Evolutionary conservation across 176 grass and related monocot genomes (phyloP).

Genomic region (Zoysia pacifica): DNA sequence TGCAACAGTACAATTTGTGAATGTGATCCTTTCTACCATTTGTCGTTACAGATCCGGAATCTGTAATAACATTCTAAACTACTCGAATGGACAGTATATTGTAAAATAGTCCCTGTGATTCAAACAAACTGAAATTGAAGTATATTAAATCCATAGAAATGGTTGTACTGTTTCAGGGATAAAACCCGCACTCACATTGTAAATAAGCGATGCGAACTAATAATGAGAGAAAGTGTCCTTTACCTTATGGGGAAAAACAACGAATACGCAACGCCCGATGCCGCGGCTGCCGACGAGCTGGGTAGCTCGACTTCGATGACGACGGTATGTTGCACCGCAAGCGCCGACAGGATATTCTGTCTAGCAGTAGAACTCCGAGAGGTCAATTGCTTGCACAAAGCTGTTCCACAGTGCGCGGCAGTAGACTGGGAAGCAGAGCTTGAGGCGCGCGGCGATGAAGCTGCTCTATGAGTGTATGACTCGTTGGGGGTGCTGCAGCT

Average conservation of each 20-base stretch:
- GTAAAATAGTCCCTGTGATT: background rate
- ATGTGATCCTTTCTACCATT: background rate
- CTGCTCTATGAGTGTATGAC: no score
- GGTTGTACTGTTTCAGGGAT: background rate
- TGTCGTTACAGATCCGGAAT: background rate
- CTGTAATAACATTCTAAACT: background rate
- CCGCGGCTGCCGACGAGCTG: no score
- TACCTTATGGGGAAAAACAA: conserved; percentile 13
- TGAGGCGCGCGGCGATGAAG: no score
- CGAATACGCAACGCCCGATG: conserved; percentile 14
- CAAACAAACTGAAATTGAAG: background rate
- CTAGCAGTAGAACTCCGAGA: no score
- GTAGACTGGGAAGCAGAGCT: no score
- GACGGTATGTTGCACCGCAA: no score
- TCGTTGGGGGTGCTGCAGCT: no score
- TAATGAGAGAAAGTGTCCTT: background rate
- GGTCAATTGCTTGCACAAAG: no score
- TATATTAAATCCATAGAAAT: background rate
- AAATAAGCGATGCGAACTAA: background rate
- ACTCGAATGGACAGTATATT: background rate
- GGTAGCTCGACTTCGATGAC: no score
- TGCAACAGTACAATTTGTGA: background rate
- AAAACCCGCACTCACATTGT: background rate
- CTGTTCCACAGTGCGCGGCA: no score
- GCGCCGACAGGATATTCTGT: no score